Evolutionary conservation across 2,329 filamentous ascomycete genomes (phyloP).

Genomic region (Aplosporella prunicola): DNA sequence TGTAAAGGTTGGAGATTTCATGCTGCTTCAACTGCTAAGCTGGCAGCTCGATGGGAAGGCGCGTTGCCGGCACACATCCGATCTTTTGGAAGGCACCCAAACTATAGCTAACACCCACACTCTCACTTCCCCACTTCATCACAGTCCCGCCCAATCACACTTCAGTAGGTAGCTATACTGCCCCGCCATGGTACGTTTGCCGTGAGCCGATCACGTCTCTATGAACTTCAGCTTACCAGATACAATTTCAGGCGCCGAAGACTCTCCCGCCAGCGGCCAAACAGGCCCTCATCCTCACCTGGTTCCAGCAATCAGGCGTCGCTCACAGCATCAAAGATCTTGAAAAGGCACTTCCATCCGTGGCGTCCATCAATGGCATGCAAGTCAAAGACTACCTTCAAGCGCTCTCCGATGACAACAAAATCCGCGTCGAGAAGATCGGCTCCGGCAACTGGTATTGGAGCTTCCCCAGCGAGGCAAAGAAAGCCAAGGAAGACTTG

Average conservation of each 20-base stretch:
- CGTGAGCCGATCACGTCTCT: too few species aligned
- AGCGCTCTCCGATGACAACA: conserved; percentile 50
- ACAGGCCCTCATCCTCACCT: conserved; percentile 47
- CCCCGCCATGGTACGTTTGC: too few species aligned
- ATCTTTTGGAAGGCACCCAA: too few species aligned
- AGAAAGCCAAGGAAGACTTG: conserved; percentile 34
- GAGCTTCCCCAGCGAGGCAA: conserved; percentile 53
- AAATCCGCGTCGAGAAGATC: conserved; percentile 59
- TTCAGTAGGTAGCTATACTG: too few species aligned
- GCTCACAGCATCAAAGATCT: conserved; percentile 60
- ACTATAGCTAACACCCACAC: too few species aligned
- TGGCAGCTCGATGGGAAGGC: too few species aligned
- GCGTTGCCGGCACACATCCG: too few species aligned
- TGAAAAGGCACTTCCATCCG: conserved; percentile 52
- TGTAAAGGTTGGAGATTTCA: too few species aligned
- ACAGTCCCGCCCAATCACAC: too few species aligned
- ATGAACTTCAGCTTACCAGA: too few species aligned
- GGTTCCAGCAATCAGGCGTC: conserved; percentile 50
- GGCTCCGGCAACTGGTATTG: conserved; percentile 66
- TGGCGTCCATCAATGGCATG: conserved; percentile 56
- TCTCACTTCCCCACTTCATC: too few species aligned
- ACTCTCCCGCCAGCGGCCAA: conserved; percentile 48
- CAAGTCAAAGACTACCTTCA: conserved; percentile 60
- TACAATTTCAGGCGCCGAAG: conserved; percentile 47
- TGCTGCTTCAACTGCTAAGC: too few species aligned